These are phyloP conservation scores for Fusarium sp. DNA, from an alignment of 2,329 filamentous ascomycete genomes.

Conservation along the genomic window DNA sequence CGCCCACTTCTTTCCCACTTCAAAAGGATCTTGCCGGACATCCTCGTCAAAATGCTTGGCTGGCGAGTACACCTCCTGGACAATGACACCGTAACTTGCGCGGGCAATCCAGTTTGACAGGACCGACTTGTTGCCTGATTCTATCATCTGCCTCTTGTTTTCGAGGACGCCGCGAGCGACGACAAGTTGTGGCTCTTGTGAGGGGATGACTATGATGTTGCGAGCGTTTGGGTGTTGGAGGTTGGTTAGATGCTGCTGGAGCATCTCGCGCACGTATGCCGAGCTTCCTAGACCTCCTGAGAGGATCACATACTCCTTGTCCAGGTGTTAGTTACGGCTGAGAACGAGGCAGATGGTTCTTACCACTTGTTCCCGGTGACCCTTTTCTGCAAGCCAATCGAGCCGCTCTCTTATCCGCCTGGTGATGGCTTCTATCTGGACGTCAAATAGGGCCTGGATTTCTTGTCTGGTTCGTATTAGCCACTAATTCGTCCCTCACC, in stretches of 20 bases:
- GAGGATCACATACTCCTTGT: constrained; percentile 57
- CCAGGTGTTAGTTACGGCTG: not conserved
- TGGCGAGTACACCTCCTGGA: constrained; percentile 35
- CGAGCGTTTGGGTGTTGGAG: constrained; percentile 49
- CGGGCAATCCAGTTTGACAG: constrained; percentile 36
- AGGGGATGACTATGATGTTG: constrained; percentile 26
- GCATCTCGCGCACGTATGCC: constrained; percentile 57
- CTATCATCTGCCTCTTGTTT: constrained; percentile 30
- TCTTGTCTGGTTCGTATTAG: constrained; percentile 50
- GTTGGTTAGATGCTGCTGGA: constrained; percentile 53
- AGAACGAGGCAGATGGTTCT: constrained; percentile 4
- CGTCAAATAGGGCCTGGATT: constrained; percentile 58
- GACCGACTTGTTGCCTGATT: constrained; percentile 24
- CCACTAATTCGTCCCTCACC: not conserved
- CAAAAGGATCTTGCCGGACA: constrained; percentile 27
- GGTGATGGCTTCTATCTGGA: constrained; percentile 47
- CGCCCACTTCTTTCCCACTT: constrained; percentile 33
- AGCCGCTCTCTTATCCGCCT: constrained; percentile 55
- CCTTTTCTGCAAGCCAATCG: constrained; percentile 52
- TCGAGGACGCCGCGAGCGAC: constrained; percentile 33
- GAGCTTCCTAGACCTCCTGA: constrained; percentile 61
- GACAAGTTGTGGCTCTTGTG: constrained; percentile 30
- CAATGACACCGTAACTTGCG: constrained; percentile 39
- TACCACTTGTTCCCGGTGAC: constrained; percentile 52
- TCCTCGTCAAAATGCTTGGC: constrained; percentile 36